Conservation (phyloP, 23 red algal genomes). For the Chondrus crispus region DNA sequence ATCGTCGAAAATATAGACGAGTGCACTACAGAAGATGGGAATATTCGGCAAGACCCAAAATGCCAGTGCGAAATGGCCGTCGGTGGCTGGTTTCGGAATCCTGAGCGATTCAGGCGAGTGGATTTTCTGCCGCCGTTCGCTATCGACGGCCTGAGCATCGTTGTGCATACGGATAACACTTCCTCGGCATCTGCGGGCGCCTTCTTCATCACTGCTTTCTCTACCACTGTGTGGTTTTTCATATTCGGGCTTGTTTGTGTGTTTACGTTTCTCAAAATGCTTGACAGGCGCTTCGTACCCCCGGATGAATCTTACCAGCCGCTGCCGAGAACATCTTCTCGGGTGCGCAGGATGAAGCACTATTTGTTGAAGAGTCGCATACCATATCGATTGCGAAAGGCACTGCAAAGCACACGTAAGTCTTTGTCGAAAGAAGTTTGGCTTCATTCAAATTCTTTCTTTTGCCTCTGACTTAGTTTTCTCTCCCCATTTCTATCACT, state of each 20-base stretch:
- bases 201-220: constrained; percentile 37
- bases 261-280: constrained; percentile 22
- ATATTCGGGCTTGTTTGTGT: neutral
- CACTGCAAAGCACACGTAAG: neutral
- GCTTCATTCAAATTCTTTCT: too few relatives aligned
- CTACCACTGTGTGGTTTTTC: neutral
- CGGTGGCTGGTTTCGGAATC: neutral
- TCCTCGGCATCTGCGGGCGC: neutral
- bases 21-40: neutral
- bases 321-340: neutral
- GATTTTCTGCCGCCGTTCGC: neutral
- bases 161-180: neutral
- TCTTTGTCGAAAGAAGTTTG: too few relatives aligned
- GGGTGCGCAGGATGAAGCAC: neutral
- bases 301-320: neutral
- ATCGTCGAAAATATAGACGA: neutral
- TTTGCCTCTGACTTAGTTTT: too few relatives aligned
- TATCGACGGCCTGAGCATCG: neutral
- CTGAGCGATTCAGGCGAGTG: neutral
- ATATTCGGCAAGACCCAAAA: neutral
- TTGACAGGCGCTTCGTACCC: neutral
- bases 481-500: too few relatives aligned
- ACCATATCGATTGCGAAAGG: neutral
- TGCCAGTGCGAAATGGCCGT: neutral
- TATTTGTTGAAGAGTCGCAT: neutral